These are phyloP conservation scores for Globisporangium nagaii DNA, from an alignment of 352 stramenopile genomes.

Conservation along the genomic window DNA sequence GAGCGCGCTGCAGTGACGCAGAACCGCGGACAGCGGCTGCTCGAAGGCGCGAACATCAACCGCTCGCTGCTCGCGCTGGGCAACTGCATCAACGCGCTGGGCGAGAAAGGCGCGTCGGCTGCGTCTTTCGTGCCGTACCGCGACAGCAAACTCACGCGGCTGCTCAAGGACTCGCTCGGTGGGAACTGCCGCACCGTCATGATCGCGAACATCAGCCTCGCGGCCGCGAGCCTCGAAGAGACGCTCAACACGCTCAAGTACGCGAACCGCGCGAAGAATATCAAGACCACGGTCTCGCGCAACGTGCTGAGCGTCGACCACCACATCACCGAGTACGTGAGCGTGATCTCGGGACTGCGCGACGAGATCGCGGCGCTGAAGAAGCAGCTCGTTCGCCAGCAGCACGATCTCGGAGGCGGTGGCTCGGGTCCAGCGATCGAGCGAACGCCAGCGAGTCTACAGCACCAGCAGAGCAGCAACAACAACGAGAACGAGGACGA, in stretches of 20 bases:
- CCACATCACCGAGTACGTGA: conserved; percentile 82
- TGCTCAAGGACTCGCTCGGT: conserved; percentile 88
- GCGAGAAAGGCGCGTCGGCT: conserved; percentile 49
- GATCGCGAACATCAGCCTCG: conserved; percentile 88
- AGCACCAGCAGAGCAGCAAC: neutral
- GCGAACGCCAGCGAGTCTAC: neutral
- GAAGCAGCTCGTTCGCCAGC: conserved; percentile 35
- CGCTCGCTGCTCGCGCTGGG: conserved; percentile 85
- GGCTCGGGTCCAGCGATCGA: neutral
- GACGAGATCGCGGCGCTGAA: conserved; percentile 85
- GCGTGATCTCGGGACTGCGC: conserved; percentile 79
- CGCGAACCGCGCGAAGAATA: conserved; percentile 90
- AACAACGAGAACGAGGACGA: neutral
- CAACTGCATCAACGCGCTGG: conserved; percentile 93
- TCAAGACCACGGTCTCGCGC: conserved; percentile 86
- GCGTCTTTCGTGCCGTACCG: conserved; percentile 85
- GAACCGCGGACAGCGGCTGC: conserved; percentile 78
- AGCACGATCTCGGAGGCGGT: conserved; percentile 7
- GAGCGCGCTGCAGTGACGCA: conserved; percentile 88
- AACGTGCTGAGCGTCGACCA: conserved; percentile 89
- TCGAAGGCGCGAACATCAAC: conserved; percentile 93
- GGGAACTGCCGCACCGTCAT: conserved; percentile 93
- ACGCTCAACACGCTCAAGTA: conserved; percentile 94
- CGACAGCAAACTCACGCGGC: conserved; percentile 83
- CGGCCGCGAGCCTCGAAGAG: conserved; percentile 83